Conservation (phyloP, 148 eudicot genomes). For the Linanthus parryae region DNA sequence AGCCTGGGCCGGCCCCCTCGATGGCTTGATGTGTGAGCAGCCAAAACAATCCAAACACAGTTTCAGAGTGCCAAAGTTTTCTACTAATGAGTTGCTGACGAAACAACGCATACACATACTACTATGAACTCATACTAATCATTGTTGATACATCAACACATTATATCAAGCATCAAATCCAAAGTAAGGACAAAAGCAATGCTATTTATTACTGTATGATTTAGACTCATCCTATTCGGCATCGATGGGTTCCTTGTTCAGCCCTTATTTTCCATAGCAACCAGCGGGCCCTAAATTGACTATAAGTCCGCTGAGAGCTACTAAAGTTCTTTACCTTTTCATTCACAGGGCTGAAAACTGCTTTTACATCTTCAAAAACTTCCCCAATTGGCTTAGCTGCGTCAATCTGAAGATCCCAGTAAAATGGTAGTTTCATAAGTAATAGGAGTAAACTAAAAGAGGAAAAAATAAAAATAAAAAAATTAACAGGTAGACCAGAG, state of each 20-base stretch:
- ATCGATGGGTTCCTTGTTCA: neutral
- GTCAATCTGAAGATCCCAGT: constrained; percentile 43
- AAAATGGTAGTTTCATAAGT: constrained; percentile 5
- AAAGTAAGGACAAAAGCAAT: too few relatives aligned
- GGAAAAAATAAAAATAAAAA: neutral
- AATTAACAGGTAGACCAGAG: neutral
- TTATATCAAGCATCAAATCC: too few relatives aligned
- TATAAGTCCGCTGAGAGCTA: constrained; percentile 4
- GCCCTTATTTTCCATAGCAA: constrained; percentile 12
- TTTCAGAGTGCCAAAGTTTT: too few relatives aligned
- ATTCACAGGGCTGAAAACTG: constrained; percentile 30
- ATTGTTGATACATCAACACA: too few relatives aligned
- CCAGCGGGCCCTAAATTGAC: constrained; percentile 4
- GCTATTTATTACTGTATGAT: too few relatives aligned
- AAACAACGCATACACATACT: neutral
- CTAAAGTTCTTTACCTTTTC: constrained; percentile 39
- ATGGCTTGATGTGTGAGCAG: too few relatives aligned
- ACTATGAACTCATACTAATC: neutral
- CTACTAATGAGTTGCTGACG: neutral
- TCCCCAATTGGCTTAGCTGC: constrained; percentile 59
- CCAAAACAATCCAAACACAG: too few relatives aligned
- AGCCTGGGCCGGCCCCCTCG: too few relatives aligned
- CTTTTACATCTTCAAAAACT: constrained; percentile 70
- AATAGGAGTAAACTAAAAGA: neutral
- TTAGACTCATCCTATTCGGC: constrained; percentile 4